Conservation (phyloP, 176 grass and related monocot genomes). For the Phragmites australis region DNA sequence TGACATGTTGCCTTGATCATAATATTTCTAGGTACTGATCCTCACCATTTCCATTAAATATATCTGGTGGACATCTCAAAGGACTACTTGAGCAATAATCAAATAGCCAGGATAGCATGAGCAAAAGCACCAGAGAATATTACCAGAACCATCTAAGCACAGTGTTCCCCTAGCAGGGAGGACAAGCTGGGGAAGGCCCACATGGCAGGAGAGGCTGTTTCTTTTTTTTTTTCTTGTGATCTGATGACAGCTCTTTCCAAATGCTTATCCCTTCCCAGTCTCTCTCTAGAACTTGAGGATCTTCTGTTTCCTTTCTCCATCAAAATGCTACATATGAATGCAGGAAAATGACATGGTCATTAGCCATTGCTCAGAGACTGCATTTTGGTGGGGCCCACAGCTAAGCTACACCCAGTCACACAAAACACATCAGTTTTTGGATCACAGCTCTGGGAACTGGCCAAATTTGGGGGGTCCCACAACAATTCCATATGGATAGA, state of each 20-base stretch:
- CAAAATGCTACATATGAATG: conserved; percentile 21
- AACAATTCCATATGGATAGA: neutral
- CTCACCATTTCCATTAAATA: neutral
- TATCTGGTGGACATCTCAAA: neutral
- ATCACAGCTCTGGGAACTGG: conserved; percentile 30
- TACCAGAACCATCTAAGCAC: conserved; percentile 27
- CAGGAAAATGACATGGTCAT: conserved; percentile 31
- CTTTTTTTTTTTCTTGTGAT: too few relatives aligned
- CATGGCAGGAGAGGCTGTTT: neutral
- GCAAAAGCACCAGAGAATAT: conserved; percentile 35
- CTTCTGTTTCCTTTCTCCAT: conserved; percentile 36
- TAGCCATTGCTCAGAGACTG: neutral
- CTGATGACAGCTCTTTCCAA: conserved; percentile 18
- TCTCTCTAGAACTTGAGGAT: conserved; percentile 30
- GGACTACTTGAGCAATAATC: neutral
- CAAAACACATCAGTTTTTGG: conserved; percentile 10
- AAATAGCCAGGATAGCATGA: conserved; percentile 1
- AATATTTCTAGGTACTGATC: neutral
- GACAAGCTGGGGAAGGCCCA: conserved; percentile 19
- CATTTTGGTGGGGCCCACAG: conserved; percentile 15
- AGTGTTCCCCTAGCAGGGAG: conserved; percentile 20
- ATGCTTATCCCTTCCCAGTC: conserved; percentile 20
- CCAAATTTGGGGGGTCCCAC: neutral
- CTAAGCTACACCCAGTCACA: neutral
- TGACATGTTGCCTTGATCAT: neutral